These are phyloP conservation scores for Paramecium sonneborni DNA, from an alignment of 73 alveolate species.

Conservation along the genomic window DNA sequence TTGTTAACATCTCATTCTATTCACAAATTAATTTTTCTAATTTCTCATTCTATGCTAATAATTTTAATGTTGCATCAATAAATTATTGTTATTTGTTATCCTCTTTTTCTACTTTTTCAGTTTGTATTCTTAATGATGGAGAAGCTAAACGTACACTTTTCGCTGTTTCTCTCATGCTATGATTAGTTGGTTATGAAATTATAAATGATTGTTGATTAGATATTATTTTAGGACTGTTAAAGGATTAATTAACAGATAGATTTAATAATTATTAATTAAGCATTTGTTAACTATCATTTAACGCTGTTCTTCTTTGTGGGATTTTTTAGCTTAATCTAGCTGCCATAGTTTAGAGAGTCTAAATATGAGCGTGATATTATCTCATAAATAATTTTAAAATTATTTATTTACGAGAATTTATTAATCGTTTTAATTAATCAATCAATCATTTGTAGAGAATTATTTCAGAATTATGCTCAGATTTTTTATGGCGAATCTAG, in stretches of 20 bases:
- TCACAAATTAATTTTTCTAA: not conserved
- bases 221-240: not conserved
- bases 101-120: not conserved
- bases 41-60: not conserved
- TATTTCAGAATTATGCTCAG: constrained; percentile 23
- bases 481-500: not conserved
- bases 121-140: not conserved
- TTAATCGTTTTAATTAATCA: not conserved
- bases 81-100: not conserved
- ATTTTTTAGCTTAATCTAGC: not conserved
- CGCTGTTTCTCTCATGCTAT: not conserved
- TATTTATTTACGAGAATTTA: not conserved
- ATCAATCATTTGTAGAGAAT: not conserved
- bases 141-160: not conserved
- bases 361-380: not conserved
- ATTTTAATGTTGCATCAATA: not conserved
- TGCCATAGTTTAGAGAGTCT: constrained; percentile 1
- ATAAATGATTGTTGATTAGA: not conserved
- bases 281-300: not conserved
- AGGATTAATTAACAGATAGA: not conserved
- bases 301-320: not conserved
- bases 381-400: constrained; percentile 16
- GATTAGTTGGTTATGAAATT: not conserved
- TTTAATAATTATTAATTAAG: not conserved
- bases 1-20: not conserved